Evolutionary conservation across 148 eudicot species (phyloP).

Genomic region (Camellia japonica): DNA sequence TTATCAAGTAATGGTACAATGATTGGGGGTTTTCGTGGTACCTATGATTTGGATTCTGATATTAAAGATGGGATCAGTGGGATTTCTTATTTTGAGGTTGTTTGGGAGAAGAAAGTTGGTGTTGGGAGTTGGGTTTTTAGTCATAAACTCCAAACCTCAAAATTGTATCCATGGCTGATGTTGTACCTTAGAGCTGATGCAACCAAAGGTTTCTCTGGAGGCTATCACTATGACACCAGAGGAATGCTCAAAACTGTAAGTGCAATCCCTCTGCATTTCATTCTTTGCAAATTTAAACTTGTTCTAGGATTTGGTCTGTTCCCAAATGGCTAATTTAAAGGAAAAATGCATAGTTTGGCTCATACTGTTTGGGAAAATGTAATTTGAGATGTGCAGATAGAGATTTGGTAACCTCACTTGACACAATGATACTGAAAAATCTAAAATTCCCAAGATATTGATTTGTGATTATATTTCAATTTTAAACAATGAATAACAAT

Average conservation of each 20-base stretch:
- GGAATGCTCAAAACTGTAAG: constrained; percentile 66
- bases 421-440: too few relatives aligned
- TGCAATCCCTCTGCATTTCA: not conserved
- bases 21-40: constrained; percentile 59
- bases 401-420: too few relatives aligned
- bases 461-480: too few relatives aligned
- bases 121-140: constrained; percentile 46
- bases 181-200: constrained; percentile 62
- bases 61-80: not conserved
- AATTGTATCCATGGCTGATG: constrained; percentile 57
- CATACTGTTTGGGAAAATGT: too few relatives aligned
- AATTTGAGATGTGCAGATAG: too few relatives aligned
- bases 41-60: constrained; percentile 46
- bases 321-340: not conserved
- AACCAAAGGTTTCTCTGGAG: constrained; percentile 53
- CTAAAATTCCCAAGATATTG: too few relatives aligned
- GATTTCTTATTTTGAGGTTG: constrained; percentile 46
- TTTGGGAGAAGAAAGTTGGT: constrained; percentile 53
- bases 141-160: constrained; percentile 53
- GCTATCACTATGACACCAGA: constrained; percentile 56
- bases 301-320: not conserved
- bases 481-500: too few relatives aligned
- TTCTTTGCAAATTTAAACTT: not conserved
- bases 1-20: constrained; percentile 25
- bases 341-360: not conserved